Base-by-base conservation (phyloP, 1,284 basidiomycete species). In the Cutaneotrichosporon arboriforme region DNA sequence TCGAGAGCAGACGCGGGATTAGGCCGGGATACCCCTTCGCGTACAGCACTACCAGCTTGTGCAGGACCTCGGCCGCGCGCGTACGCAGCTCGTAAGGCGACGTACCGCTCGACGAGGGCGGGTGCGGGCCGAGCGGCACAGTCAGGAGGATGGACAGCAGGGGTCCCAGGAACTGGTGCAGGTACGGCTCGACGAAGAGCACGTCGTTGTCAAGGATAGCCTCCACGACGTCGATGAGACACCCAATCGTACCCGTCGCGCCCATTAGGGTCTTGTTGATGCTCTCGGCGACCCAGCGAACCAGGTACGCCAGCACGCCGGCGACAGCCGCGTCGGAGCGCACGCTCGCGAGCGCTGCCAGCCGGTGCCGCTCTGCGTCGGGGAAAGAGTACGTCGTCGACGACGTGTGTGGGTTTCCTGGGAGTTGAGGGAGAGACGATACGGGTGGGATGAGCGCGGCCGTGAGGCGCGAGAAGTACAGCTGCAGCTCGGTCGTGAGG, bases 141-240 rank as follows among this genome's bases (percentile, higher is more conserved):
- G 94, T 89, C 8, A 97, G 80, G 46, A 97, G 82, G 57, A 87
- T 86, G 4, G 93, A 94, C 22, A 98, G 83, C 38, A 97, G 82
- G 0, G 92, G 87, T 1, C 93, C 93, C 12, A 98, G 83, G 44
- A 97, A 81, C 85, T 97, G 94, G 68, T 97, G 94, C 4, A 98
- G 90, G 69, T 96, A 97, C 42, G 93, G 94, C 75, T 98, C 94
- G 23, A 97, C 84, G 67, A 94, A 97, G n/a, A 98, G 76, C 2
- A 85, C 87, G 49, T 80, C 80, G 70, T 93, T 98, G 61, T 87
- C 85, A 40, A 93, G 75, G 35, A 94, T 78, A 0, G 90, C 86
- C 55, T 85, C 81, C 42, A 90, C 83, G 15, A 88, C 87, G 59
- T 91, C 87, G 56, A 96, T 76, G 54, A 90, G 77, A 26, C 90